A percentile compares a stretch with the other conserved stretches of the same genome.
phyloP scores from a whole-genome alignment of 345 rosid species.

The Barbarea vulgaris region DNA sequence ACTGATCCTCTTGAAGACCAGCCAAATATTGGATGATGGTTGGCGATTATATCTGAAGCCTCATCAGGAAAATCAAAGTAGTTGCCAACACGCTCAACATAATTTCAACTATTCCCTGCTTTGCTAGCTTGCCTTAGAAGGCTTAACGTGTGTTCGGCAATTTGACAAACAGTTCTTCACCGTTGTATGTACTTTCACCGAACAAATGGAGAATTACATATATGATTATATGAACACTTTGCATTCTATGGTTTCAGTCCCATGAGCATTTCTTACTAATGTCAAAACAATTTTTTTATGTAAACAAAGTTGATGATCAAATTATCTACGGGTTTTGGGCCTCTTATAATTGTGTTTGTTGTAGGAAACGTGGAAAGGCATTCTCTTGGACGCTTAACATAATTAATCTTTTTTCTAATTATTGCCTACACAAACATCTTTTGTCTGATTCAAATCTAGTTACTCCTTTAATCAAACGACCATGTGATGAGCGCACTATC shows the following conservation, averaged over 20 bases:
- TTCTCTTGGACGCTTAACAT: slow-evolving; percentile 32
- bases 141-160: background rate
- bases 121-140: too few species aligned
- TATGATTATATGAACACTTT: background rate
- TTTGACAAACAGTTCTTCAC: background rate
- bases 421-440: slow-evolving; percentile 32
- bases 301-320: background rate
- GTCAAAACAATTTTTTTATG: background rate
- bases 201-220: background rate
- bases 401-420: slow-evolving; percentile 25
- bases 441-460: slow-evolving; percentile 29
- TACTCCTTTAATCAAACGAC: slow-evolving; percentile 28
- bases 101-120: too few species aligned
- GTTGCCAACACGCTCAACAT: too few species aligned
- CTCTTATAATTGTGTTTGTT: slow-evolving; percentile 23
- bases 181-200: background rate
- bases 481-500: slow-evolving; percentile 39
- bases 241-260: background rate
- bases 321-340: slow-evolving; percentile 5
- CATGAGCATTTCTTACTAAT: background rate
- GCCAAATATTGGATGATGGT: too few species aligned
- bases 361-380: slow-evolving; percentile 39
- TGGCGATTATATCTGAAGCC: too few species aligned
- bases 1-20: too few species aligned
- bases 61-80: too few species aligned